Evolutionary conservation across 2,329 filamentous ascomycete genomes (phyloP).

Genomic region (Raffaelea deltoideospora): DNA sequence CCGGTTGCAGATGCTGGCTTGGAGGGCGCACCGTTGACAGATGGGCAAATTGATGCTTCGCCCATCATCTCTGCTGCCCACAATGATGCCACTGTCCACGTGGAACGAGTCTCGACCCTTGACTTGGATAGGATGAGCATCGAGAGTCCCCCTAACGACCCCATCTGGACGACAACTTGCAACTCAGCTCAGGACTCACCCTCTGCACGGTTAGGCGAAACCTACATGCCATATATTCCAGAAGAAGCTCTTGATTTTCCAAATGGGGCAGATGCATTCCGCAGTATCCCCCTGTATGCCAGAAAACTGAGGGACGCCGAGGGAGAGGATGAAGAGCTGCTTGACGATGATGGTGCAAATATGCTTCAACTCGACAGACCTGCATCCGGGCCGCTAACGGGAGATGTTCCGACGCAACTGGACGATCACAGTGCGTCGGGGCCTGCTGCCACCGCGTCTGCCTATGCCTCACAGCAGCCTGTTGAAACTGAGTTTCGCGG

Average conservation of each 20-base stretch:
- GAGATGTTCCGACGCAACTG: too few species aligned
- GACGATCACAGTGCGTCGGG: too few species aligned
- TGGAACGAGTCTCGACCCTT: slow-evolving; percentile 21
- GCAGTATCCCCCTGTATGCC: slow-evolving; percentile 8
- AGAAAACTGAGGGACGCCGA: slow-evolving; percentile 7
- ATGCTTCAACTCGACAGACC: too few species aligned
- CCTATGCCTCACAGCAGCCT: too few species aligned
- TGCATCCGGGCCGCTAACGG: too few species aligned
- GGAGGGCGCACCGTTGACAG: too few species aligned
- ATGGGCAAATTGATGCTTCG: too few species aligned
- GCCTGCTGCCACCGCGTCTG: too few species aligned
- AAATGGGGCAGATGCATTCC: slow-evolving; percentile 1
- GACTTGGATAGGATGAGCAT: slow-evolving; percentile 20
- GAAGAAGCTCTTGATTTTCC: slow-evolving; percentile 11
- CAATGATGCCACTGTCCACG: too few species aligned
- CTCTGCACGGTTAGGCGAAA: slow-evolving; percentile 16
- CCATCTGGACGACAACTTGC: slow-evolving; percentile 18
- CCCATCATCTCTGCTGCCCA: neutral
- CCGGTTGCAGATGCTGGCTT: too few species aligned
- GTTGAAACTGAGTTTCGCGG: slow-evolving; percentile 26
- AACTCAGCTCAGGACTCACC: slow-evolving; percentile 7
- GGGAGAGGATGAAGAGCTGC: slow-evolving; percentile 8
- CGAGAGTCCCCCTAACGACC: slow-evolving; percentile 19
- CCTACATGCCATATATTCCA: slow-evolving; percentile 16
- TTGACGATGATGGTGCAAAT: too few species aligned